Base-by-base conservation (phyloP, 768 basidiomycete genomes). In the Pisolithus orientalis region DNA sequence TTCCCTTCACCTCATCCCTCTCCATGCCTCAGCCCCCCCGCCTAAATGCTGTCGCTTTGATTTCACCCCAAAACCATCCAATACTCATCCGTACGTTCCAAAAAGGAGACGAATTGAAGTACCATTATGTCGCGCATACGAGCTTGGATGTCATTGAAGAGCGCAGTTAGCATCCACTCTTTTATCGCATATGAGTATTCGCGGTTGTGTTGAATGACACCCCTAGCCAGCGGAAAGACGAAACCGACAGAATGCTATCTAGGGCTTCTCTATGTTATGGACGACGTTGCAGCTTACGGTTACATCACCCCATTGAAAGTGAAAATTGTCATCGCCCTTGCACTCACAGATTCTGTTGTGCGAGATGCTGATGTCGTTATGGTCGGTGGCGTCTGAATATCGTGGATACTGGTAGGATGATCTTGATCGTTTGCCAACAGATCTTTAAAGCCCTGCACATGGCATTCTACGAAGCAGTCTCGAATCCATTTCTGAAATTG, bases 141-240 rank as follows among this genome's bases (percentile, higher is more conserved):
- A 87, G 87, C 50, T 70, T 95, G 60, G 92, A 95, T 68, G 86
- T 93, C 51, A 83, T 95, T 60, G 93, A 95, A 61, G 92, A 94
- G 71, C 84, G 90, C 75, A 82, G 92, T 92, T 61, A 71, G 83
- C 66, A 53, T 53, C 47, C 44, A 49, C 55, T 34, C 38, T 48
- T 40, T 50, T 21, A 42, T 21, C 17, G 37, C 27, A 40, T 21
- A 13, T 43, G 24, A n/a, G 43, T 38, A 39, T 44, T 44, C 48
- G 50, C 40, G 39, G 39, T 47, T 51, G 56, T 31, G 47, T 38
- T 42, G 37, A 49, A 40, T 17, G 27, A 31, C 48, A 13, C 37
- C 39, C 31, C 43, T 46, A 64, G 72, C 57, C 27, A 53, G 59
- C 44, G 59, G 76, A 54, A 77, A 76, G 16, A 74, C 74, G 28